Base-by-base conservation (phyloP, 768 basidiomycete genomes). In the Pisolithus sp. region DNA sequence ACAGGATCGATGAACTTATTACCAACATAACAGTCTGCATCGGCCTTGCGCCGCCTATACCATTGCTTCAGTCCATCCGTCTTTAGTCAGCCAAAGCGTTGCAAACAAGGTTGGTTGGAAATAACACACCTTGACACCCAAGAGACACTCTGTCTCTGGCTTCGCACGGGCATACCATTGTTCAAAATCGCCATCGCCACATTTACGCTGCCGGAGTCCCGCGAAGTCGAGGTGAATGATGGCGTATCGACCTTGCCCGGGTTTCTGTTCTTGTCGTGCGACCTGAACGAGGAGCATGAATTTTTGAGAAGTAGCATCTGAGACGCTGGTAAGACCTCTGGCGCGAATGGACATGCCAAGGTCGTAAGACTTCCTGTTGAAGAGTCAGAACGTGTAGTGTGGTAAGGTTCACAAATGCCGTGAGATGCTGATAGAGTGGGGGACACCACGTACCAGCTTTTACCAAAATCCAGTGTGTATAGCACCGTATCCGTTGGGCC, bases 221-320 rank as follows among this genome's bases (percentile, higher is more conserved):
- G 83, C 74, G 66, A 99, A 98, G 62, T 99, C 94, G 37, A 99
- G 76, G 66, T 79, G 82, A 30, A 96, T 77, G 12, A 85, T 69
- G 1, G 82, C 90, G 54, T 86, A 84, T 0, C 81, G 76, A 9
- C 84, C 83, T 1, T 75, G 63, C 0, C 69, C 70, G n/a, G 68
- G 63, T 26, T 66, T 72, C 58, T 80, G 73, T 48, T 89, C 83
- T 12, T 75, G 68, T 20, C 83, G 79, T 2, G 80, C 71, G 12
- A 93, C 75, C 53, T 86, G 84, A 5, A 87, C 96, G 23, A 96
- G 76, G 7, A 99, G 75, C 8, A 98, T 63, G 73, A 98, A 97
- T 68, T 95, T 97, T 64, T 96, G 95, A 0, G 92, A 94, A 0
- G 96, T 97, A 12, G 92, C 92, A 59, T 99, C 96, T 0, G 92